Evolutionary conservation across 2,329 filamentous ascomycete genomes (phyloP).

Genomic region (Talaromyces sp.): DNA sequence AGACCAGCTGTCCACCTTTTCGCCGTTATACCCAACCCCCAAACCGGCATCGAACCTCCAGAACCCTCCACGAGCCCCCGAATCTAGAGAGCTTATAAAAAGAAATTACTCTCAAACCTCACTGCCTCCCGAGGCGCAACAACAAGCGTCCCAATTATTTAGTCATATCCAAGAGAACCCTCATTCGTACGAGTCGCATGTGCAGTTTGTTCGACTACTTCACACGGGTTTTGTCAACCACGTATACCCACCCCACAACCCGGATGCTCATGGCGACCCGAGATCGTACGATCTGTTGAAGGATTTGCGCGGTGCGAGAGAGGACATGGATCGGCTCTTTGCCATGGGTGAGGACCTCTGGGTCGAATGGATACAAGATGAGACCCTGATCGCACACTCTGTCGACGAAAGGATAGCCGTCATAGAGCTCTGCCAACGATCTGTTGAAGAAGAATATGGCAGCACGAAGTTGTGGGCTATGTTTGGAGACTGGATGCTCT

Average conservation of each 20-base stretch:
- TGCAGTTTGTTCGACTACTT: slow-evolving; percentile 43
- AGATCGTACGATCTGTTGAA: slow-evolving; percentile 43
- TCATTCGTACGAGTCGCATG: slow-evolving; percentile 44
- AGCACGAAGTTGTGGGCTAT: slow-evolving; percentile 59
- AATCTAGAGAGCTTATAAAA: slow-evolving; percentile 35
- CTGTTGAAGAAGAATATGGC: slow-evolving; percentile 57
- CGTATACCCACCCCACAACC: slow-evolving; percentile 41
- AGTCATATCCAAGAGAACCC: slow-evolving; percentile 42
- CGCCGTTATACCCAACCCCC: slow-evolving; percentile 35
- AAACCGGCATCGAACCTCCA: slow-evolving; percentile 34
- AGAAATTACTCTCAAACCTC: slow-evolving; percentile 40
- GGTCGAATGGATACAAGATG: slow-evolving; percentile 61
- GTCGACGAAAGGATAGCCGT: slow-evolving; percentile 55
- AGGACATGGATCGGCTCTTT: slow-evolving; percentile 59
- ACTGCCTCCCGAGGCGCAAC: slow-evolving; percentile 36
- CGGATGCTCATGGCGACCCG: slow-evolving; percentile 42
- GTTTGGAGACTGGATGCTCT: slow-evolving; percentile 58
- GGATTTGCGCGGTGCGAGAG: slow-evolving; percentile 46
- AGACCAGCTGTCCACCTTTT: slow-evolving; percentile 28
- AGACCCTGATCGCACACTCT: slow-evolving; percentile 53
- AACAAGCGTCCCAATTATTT: slow-evolving; percentile 37
- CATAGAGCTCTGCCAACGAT: slow-evolving; percentile 56
- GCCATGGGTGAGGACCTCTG: slow-evolving; percentile 61
- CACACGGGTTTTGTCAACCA: slow-evolving; percentile 46
- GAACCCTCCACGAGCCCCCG: slow-evolving; percentile 41